Base-by-base conservation (phyloP, 352 stramenopile genomes). In the Globisporangium yorkense region DNA sequence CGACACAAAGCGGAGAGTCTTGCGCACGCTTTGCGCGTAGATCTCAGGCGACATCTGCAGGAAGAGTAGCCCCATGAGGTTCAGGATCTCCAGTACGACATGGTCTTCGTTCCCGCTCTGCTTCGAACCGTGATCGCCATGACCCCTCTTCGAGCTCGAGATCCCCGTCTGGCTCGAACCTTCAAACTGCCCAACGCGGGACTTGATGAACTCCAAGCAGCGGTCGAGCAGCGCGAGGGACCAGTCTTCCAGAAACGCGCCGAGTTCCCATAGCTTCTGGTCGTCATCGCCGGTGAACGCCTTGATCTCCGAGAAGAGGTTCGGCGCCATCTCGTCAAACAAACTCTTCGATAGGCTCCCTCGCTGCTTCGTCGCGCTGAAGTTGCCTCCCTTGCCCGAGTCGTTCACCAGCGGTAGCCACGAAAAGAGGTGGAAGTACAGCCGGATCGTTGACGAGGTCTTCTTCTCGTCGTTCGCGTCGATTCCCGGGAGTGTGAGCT, bases 401-500 rank as follows among this genome's bases (percentile, higher is more conserved):
- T 92, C 81, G 41, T 92, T 87, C 37, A 87, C 73, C 27, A 92
- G 53, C 12, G 81, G 81, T 3, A 92, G 56, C 75, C 79, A 89
- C 33, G 77, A 85, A 13, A 92, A 65, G 21, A 87, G 56, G 35
- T 77, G 66, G 46, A 87, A 88, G 63, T 92, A 92, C 8, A 92
- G 66, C 10, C 70, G 69, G 24, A 88, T 55, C 20, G 81, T 92
- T 0, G 72, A 72, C 37, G 74, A 67, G 0, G 81, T 92, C 65
- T 92, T 92, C 56, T 74, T 82, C 46, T 92, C 77, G 54, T 92
- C 81, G 21, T 92, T 92, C 10, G 77, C 66, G 56, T 92, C 81
- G 62, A 92, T 89, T 4, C 81, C 81, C 4, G 79, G 75, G 7
- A 92, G 62, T 8, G 81, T 89, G 46, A 86, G 60, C 21, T 77